Base-by-base conservation (phyloP, 1,139 yeast genomes). In the Blastobotrys malaysiensis region DNA sequence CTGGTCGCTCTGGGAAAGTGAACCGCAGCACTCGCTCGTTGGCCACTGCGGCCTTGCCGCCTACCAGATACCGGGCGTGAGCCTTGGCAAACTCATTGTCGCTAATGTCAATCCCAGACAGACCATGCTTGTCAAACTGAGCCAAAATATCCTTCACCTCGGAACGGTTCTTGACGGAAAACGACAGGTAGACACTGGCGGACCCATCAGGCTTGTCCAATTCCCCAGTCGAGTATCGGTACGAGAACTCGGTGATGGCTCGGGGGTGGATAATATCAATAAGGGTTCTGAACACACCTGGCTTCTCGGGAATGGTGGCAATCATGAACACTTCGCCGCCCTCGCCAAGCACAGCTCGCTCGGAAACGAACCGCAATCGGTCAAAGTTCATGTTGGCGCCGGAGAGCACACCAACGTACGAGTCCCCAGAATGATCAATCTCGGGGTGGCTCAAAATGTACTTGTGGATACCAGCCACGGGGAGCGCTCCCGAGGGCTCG, bases 301-400 rank as follows among this genome's bases (percentile, higher is more conserved):
- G 96, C 52, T 75, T 72, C 71, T 93, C 98, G 13, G 98, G 98
- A 59, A 93, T 89, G 45, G 90, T 84, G 9, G 90, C 90, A 48
- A 88, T 83, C 75, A 93, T 78, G 61, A 95, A 93, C 9, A 90
- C 96, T 74, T 93, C 99, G 63, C 86, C 88, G 54, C 98, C 99
- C 71, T 93, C 98, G 74, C 99, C 99, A 24, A 93, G 79, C 55
- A 89, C 95, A 5, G 99, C 97, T 72, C 99, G 85, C 73, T 93
- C 99, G 57, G 96, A 84, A n/a, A 93, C 98, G 70, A 93, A 93
- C 68, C 99, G 80, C 63, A 93, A 77, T 65, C 99, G 81, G 71
- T 91, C 99, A 69, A 93, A 93, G 73, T 95, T 93, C 96, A 93
- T 91, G 72, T 93, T 93, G 43, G 99, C 99, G 57, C 98, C 99